Conservation (phyloP, 192 early-diverging fungal genomes). For the Diversispora epigaea region DNA sequence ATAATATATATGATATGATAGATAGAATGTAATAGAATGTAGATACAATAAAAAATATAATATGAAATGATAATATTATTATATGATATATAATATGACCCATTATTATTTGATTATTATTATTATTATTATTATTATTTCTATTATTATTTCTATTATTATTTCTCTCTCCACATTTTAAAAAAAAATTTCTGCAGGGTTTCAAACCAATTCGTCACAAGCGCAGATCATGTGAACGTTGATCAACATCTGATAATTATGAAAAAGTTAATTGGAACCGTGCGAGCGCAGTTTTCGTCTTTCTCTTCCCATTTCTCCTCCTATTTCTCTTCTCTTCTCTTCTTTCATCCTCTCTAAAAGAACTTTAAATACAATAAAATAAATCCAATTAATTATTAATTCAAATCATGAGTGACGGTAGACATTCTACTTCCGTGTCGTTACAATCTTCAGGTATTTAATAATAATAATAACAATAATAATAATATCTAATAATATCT, state of each 20-base stretch:
- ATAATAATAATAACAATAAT: too few relatives aligned
- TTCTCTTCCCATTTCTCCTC: background rate
- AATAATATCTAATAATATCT: too few relatives aligned
- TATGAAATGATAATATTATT: too few relatives aligned
- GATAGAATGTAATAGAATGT: too few relatives aligned
- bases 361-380: background rate
- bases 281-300: background rate
- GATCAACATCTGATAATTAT: background rate
- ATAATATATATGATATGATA: too few relatives aligned
- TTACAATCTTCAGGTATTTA: slow-evolving; percentile 12
- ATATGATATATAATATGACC: too few relatives aligned
- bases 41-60: too few relatives aligned
- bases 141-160: too few relatives aligned
- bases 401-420: background rate
- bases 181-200: slow-evolving; percentile 1
- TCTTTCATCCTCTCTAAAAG: background rate
- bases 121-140: too few relatives aligned
- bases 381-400: too few relatives aligned
- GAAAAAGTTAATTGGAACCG: too few relatives aligned
- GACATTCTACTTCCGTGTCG: background rate
- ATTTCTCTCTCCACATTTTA: background rate
- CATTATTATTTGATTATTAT: too few relatives aligned
- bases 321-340: background rate
- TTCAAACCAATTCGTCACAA: background rate
- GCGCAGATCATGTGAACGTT: background rate